phyloP scores from a whole-genome alignment of 2,329 filamentous ascomycete genomes.

The Calonectria honghensis region DNA sequence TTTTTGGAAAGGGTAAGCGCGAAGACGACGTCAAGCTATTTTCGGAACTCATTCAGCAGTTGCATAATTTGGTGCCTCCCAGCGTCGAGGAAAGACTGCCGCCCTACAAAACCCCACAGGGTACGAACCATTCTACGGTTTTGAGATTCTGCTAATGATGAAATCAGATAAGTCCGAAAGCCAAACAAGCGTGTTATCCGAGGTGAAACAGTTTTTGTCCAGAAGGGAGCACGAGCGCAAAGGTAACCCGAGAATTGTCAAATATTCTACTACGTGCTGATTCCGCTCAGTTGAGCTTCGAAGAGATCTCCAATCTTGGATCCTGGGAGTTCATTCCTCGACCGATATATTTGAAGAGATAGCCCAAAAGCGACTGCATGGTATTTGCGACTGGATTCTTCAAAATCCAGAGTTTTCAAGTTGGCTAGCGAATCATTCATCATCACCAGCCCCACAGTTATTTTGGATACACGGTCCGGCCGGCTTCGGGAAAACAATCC shows the following conservation, averaged over 20 bases:
- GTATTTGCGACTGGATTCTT: conserved; percentile 26
- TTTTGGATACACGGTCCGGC: conserved; percentile 19
- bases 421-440: background rate
- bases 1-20: conserved; percentile 14
- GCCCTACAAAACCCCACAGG: background rate
- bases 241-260: background rate
- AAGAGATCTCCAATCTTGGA: conserved; percentile 24
- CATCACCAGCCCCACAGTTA: background rate
- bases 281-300: background rate
- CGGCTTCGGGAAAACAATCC: conserved; percentile 3
- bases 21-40: conserved; percentile 2
- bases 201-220: background rate
- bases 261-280: background rate
- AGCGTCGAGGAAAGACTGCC: background rate
- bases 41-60: conserved; percentile 6
- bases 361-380: background rate
- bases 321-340: background rate
- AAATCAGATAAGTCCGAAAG: background rate
- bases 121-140: background rate
- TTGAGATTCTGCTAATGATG: background rate
- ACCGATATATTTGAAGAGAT: background rate
- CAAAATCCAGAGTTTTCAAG: background rate
- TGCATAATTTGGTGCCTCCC: conserved; percentile 18
- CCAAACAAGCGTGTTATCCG: background rate
- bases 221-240: conserved; percentile 1